Evolutionary conservation across 352 stramenopile species (phyloP), one percentile per base, ranked within the genome.

Genomic region (Phytophthora ramorum): DNA sequence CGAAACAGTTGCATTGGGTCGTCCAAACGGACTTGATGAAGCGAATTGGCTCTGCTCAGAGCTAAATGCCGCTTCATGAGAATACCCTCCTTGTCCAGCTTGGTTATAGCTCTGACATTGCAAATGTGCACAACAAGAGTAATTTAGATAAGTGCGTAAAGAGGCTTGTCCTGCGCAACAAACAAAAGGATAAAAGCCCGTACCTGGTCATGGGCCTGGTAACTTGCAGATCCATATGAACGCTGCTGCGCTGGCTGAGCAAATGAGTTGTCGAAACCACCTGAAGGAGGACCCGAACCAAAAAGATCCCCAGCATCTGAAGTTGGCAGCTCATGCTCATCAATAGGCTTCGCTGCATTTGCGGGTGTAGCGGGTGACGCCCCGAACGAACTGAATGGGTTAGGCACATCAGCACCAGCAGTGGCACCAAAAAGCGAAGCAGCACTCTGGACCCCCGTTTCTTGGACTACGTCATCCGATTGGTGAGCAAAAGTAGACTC

Each of bases 341-440:
- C 53, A 38, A 63, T 48, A 44, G 54, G 32, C 14, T 63, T 61
- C 7, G 57, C 20, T 52, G 59, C 54, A 30, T 17, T 41, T 53
- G 41, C 7, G 44, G 54, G 19, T 4, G 54, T 28, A 47, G 56
- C 45, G 30, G 66, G 24, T 4, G 52, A 38, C 16, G 61, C 58
- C 28, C 62, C 58, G 49, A 83, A 89, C 12, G 78, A 84, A 22
- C 69, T 68, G 40, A 92, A 93, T 20, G 76, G 79, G 28, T 89
- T 90, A 7, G 78, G 58, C 20, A 75, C 71, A 66, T 83, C 73
- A 24, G 62, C 66, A 52, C 65, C 67, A 46, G 69, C 58, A 17
- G 81, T 90, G 10, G 71, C 62, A 35, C 79, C 83, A 77, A 93
- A 93, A 2, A 93, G 72, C 3, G 76, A 91, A 9, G 76, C 60